These are phyloP conservation scores for Lachancea cidri DNA, from an alignment of 805 yeast species.

Conservation along the genomic window DNA sequence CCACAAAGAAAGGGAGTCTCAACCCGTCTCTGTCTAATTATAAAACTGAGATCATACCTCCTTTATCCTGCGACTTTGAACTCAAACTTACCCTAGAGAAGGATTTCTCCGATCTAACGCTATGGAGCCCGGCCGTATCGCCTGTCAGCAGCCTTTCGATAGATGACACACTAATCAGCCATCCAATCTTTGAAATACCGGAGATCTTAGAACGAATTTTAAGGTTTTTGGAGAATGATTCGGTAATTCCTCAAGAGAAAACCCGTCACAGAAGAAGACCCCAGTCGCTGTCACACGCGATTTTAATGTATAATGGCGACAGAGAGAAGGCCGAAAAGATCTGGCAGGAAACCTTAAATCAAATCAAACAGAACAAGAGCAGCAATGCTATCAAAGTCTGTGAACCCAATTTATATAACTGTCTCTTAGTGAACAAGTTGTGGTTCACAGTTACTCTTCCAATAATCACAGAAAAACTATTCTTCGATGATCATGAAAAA, in stretches of 20 bases:
- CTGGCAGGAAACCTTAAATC: constrained; percentile 32
- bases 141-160: background rate
- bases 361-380: constrained; percentile 21
- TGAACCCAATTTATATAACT: constrained; percentile 42
- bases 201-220: constrained; percentile 65
- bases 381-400: constrained; percentile 2
- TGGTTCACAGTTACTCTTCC: constrained; percentile 57
- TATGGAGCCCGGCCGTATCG: constrained; percentile 2
- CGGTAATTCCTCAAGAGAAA: constrained; percentile 55
- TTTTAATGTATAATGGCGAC: constrained; percentile 53
- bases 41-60: background rate
- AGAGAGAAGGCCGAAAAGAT: constrained; percentile 42
- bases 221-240: constrained; percentile 51
- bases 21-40: background rate
- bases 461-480: constrained; percentile 49
- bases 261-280: constrained; percentile 64
- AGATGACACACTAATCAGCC: background rate
- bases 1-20: constrained; percentile 2
- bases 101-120: constrained; percentile 7
- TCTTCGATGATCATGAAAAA: constrained; percentile 45
- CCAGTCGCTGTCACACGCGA: constrained; percentile 61
- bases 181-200: constrained; percentile 61
- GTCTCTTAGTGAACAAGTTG: constrained; percentile 61
- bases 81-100: constrained; percentile 2
- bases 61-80: background rate